These are phyloP conservation scores for Fonsecaea multimorphosa DNA, from an alignment of 2,329 filamentous ascomycete species.

Conservation along the genomic window DNA sequence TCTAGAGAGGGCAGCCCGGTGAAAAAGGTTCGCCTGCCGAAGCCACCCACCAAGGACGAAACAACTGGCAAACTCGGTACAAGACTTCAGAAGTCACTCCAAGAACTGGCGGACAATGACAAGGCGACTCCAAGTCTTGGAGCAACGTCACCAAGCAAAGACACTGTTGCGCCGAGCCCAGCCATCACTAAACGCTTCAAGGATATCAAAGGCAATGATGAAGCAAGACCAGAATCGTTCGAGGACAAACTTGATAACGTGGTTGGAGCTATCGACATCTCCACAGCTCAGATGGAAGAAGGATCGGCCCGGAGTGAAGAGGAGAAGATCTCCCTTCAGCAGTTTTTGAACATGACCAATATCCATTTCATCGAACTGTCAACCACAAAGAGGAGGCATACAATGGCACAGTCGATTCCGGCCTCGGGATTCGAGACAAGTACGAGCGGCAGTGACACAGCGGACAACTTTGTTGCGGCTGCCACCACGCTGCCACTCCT, in stretches of 20 bases:
- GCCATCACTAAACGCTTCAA: constrained; percentile 63
- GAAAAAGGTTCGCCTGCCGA: constrained; percentile 73
- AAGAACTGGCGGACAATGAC: constrained; percentile 44
- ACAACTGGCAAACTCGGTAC: constrained; percentile 62
- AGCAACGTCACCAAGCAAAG: constrained; percentile 57
- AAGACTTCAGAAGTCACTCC: constrained; percentile 51
- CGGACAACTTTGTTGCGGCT: constrained; percentile 67
- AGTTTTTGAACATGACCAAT: constrained; percentile 92
- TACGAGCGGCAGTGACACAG: constrained; percentile 21
- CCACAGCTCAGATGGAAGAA: constrained; percentile 32
- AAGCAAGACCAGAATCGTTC: constrained; percentile 39
- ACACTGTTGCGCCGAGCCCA: constrained; percentile 60
- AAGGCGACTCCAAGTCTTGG: constrained; percentile 50
- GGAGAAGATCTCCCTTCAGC: constrained; percentile 79
- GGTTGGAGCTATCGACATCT: constrained; percentile 39
- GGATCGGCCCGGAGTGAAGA: constrained; percentile 47
- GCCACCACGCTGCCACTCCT: constrained; percentile 92
- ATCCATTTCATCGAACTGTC: constrained; percentile 98
- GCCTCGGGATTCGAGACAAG: constrained; percentile 18
- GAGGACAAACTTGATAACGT: constrained; percentile 42
- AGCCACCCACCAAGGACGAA: constrained; percentile 71
- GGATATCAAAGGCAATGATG: constrained; percentile 46
- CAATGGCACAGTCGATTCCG: constrained; percentile 54
- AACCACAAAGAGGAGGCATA: constrained; percentile 92
- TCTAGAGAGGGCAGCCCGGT: constrained; percentile 73